phyloP scores from a whole-genome alignment of 176 grass and related monocot genomes.

The Tillandsia fasciculata region DNA sequence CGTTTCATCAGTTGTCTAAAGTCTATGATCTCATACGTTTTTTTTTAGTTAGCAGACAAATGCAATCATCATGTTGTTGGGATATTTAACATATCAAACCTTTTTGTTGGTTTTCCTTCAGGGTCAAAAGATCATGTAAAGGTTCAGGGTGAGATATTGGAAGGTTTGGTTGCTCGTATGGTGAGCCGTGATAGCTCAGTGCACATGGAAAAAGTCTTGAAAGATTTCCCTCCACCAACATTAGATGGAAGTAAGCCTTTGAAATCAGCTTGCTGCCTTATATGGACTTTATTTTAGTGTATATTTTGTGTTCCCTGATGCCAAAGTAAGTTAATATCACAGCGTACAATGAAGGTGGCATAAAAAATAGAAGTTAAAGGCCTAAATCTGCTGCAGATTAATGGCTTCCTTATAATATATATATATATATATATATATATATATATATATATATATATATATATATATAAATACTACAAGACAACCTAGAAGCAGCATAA shows the following conservation, averaged over 20 bases:
- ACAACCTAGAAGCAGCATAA: not conserved
- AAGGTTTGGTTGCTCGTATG: conserved; percentile 90
- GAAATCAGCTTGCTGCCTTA: not conserved
- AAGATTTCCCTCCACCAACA: conserved; percentile 48
- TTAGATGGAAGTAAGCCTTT: conserved; percentile 35
- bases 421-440: not conserved
- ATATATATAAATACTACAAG: not conserved
- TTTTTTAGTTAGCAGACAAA: no score
- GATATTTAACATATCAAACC: not conserved
- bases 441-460: not conserved
- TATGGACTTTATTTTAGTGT: conserved; percentile 7
- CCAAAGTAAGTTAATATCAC: not conserved
- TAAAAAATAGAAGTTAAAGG: no score
- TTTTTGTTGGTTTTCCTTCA: conserved; percentile 24
- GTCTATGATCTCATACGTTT: no score
- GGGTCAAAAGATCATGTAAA: conserved; percentile 85
- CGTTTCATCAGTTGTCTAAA: no score
- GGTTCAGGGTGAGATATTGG: conserved; percentile 91
- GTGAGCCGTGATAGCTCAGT: conserved; percentile 64
- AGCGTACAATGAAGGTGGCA: not conserved
- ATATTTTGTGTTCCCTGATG: conserved; percentile 1
- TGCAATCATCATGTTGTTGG: no score
- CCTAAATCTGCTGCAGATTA: not conserved
- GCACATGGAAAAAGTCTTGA: conserved; percentile 75
- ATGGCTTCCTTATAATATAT: not conserved